Conservation (phyloP, 257 asterid genomes). For the Mitragyna speciosa region DNA sequence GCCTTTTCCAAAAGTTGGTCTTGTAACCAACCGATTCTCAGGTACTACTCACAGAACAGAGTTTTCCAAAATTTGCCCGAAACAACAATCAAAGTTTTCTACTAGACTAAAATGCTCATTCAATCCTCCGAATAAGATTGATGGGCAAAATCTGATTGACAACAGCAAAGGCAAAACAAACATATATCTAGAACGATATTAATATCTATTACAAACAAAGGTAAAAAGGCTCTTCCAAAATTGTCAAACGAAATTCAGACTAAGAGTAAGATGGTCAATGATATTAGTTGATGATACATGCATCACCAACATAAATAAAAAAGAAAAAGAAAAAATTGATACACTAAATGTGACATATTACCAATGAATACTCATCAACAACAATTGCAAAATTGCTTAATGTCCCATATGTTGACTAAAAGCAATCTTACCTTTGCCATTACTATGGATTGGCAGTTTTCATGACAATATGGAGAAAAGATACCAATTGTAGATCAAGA, state of each 20-base stretch:
- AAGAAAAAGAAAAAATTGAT: background rate
- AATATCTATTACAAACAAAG: background rate
- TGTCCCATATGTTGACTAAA: background rate
- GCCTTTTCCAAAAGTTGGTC: background rate
- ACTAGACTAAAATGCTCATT: background rate
- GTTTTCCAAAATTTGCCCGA: background rate
- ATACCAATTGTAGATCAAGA: background rate
- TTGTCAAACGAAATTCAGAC: background rate
- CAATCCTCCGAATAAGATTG: background rate
- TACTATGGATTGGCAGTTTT: background rate
- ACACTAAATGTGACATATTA: background rate
- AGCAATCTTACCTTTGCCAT: background rate
- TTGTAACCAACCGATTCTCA: background rate
- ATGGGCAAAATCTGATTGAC: background rate
- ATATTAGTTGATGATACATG: background rate
- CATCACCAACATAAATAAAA: background rate
- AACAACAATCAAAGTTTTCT: background rate
- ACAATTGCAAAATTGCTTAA: background rate
- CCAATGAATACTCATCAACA: background rate
- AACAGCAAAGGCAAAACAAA: background rate
- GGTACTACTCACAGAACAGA: background rate
- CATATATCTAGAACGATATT: background rate
- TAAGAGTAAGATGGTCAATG: background rate
- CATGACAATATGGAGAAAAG: background rate
- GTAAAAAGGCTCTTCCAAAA: background rate